Percentiles rank a stretch among this genome's conserved stretches.
These are phyloP conservation scores for Viola odorata DNA, from an alignment of 345 rosid species.

Conservation along the genomic window DNA sequence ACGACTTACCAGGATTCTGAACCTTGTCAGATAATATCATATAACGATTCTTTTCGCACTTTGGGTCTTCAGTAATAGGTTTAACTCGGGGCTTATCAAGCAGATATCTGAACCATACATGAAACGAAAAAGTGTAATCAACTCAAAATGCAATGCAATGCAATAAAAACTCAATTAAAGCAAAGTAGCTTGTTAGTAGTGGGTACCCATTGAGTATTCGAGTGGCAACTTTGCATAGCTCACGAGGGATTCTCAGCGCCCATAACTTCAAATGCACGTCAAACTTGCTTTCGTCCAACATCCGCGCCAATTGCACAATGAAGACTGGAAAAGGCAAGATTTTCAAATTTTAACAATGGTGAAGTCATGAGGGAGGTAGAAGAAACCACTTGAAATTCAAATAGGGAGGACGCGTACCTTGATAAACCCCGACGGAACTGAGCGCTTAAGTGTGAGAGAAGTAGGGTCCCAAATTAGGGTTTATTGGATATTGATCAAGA, in stretches of 20 bases:
- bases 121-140: background rate
- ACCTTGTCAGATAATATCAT: slow-evolving; percentile 68
- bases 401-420: background rate
- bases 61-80: slow-evolving; percentile 74
- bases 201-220: slow-evolving; percentile 68
- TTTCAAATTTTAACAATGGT: background rate
- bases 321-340: background rate
- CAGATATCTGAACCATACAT: slow-evolving; percentile 47
- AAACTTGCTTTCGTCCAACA: slow-evolving; percentile 75
- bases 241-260: slow-evolving; percentile 86
- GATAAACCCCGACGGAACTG: too few relatives aligned
- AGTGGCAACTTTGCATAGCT: slow-evolving; percentile 58
- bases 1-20: slow-evolving; percentile 46
- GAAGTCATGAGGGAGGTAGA: background rate
- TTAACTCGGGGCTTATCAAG: slow-evolving; percentile 75
- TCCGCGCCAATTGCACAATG: background rate
- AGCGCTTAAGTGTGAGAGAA: background rate
- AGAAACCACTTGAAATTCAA: background rate
- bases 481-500: too few relatives aligned
- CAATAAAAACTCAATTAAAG: background rate
- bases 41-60: slow-evolving; percentile 52
- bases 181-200: background rate
- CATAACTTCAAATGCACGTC: slow-evolving; percentile 58
- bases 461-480: background rate
- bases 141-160: background rate